Evolutionary conservation across 176 grass and related monocot species (phyloP), one percentile per base, ranked within the genome.

Genomic region (Oryza punctata): DNA sequence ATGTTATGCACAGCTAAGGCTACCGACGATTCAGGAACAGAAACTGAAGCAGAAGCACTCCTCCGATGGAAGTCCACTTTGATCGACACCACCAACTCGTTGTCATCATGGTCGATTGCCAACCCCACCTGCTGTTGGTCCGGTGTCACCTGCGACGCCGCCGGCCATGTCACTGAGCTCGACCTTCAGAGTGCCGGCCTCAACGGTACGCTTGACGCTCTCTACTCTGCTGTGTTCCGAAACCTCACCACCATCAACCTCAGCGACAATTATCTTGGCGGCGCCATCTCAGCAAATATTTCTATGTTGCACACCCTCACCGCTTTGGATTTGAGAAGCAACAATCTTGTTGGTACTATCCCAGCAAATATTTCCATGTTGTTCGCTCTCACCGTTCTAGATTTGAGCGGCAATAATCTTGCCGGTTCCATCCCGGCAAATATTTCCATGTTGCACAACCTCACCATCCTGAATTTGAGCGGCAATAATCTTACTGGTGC

Each of bases 21-120:
- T 2, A 78, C 32, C 32, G 19, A 12, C 47, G 43, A 10, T 10
- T 60, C 2, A 23, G 21, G 30, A n/a, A 61, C 1, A 1, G 78
- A 70, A 16, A 32, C 28, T 9, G 74, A 24, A 81, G 79, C 67
- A 74, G 57, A 76, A 60, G 84, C 91, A 8, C 85, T 96, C 4
- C 65, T 89, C 43, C 81, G 44, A 12, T 96, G 91, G 89, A 91
- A 87, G 65, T 80, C 72, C 61, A 89, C 83, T 40, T n/a, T 96
- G 86, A 1, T 64, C 50, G 10, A 10, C 15, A 13, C 64, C 30
- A 10, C 14, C 10, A 30, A 3, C 30, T 46, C 33, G 3, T 21
- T 76, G 23, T 28, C 65, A 7, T 87, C 88, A 1, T 92, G 93
- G 88, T 84, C 85, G 2, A 77, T 7, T 13, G 35, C 77, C 38